Evolutionary conservation across 2,329 filamentous ascomycete species (phyloP).

Genomic region (Diaporthe sp.): DNA sequence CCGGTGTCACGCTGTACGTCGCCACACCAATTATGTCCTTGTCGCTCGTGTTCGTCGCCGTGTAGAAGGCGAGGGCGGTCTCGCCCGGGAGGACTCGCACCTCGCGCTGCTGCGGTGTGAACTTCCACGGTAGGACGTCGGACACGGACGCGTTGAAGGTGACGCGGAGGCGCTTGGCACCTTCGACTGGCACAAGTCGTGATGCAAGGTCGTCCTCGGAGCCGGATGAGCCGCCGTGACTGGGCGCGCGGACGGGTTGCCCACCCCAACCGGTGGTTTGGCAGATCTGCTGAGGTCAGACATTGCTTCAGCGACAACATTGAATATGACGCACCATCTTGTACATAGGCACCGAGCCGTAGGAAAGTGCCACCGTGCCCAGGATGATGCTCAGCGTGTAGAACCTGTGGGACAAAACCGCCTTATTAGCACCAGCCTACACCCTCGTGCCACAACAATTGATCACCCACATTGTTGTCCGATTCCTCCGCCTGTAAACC

Average conservation of each 20-base stretch:
- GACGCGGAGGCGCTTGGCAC: conserved; percentile 88
- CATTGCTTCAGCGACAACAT: background rate
- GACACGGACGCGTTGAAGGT: conserved; percentile 97
- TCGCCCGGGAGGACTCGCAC: conserved; percentile 95
- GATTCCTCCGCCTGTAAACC: conserved; percentile 77
- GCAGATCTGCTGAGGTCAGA: conserved; percentile 72
- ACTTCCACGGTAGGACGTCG: conserved; percentile 97
- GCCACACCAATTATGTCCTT: conserved; percentile 98
- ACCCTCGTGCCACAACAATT: conserved; percentile 49
- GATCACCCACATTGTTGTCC: conserved; percentile 70
- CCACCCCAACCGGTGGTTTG: conserved; percentile 92
- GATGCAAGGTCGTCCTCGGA: conserved; percentile 76
- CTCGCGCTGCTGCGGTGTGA: conserved; percentile 95
- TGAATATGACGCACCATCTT: conserved; percentile 76
- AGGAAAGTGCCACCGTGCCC: conserved; percentile 83
- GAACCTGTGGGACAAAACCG: conserved; percentile 62
- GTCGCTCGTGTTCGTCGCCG: conserved; percentile 90
- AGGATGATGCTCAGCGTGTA: conserved; percentile 84
- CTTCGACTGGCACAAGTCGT: conserved; percentile 84
- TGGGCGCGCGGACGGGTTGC: conserved; percentile 87
- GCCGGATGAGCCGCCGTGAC: conserved; percentile 68
- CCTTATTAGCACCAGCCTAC: conserved; percentile 43
- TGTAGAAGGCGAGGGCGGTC: conserved; percentile 97
- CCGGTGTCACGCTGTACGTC: conserved; percentile 97
- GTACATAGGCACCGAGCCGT: conserved; percentile 88